These are phyloP conservation scores for Cordyceps tenuipes DNA, from an alignment of 2,329 filamentous ascomycete species.

Conservation along the genomic window DNA sequence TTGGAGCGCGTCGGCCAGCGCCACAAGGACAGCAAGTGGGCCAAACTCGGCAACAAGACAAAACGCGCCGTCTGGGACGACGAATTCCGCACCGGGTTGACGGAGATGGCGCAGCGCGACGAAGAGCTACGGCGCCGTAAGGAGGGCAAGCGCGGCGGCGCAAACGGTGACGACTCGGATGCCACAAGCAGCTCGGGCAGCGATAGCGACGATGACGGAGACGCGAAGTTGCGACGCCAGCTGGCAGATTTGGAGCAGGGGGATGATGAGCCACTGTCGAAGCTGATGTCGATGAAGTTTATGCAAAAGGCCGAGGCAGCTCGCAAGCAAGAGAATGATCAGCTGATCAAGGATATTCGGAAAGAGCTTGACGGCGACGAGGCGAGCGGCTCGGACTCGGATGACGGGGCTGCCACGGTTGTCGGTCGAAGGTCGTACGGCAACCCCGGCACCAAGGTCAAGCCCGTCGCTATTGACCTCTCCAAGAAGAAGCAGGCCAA, in stretches of 20 bases:
- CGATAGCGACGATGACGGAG: constrained; percentile 45
- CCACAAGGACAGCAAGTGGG: constrained; percentile 87
- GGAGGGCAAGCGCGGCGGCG: constrained; percentile 54
- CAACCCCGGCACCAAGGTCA: constrained; percentile 29
- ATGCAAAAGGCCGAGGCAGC: constrained; percentile 84
- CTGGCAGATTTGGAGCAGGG: constrained; percentile 33
- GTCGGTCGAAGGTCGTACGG: constrained; percentile 67
- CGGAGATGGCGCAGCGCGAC: constrained; percentile 73
- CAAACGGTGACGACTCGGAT: constrained; percentile 42
- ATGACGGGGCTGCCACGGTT: constrained; percentile 45
- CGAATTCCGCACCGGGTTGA: constrained; percentile 67
- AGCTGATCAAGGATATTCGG: constrained; percentile 59
- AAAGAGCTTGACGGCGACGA: constrained; percentile 60
- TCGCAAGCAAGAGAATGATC: constrained; percentile 72
- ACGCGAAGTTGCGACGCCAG: constrained; percentile 43
- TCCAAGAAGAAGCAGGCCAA: constrained; percentile 18
- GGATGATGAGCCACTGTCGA: constrained; percentile 49
- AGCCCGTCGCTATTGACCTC: constrained; percentile 23
- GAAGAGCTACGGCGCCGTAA: constrained; percentile 75
- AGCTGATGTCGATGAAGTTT: constrained; percentile 79
- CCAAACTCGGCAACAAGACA: constrained; percentile 70
- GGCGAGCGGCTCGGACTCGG: constrained; percentile 33
- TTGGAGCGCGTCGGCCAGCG: constrained; percentile 78
- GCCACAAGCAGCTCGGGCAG: constrained; percentile 32
- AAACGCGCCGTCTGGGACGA: constrained; percentile 84